Percentiles rank a stretch among this genome's conserved stretches.
Conservation (phyloP, 2,329 filamentous ascomycete species). For the Cryoendolithus antarcticus region DNA sequence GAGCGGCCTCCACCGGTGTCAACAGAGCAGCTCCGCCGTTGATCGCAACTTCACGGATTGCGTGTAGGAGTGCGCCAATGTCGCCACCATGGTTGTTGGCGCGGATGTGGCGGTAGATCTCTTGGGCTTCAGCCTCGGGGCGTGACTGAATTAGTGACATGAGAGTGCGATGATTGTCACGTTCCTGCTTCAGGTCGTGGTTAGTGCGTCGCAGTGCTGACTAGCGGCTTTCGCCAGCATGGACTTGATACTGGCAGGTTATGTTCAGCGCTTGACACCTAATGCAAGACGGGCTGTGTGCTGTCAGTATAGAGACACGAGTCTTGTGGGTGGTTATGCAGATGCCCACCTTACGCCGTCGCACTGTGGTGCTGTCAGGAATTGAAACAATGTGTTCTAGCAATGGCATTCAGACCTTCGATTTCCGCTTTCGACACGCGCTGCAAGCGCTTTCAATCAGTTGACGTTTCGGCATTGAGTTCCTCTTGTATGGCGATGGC, state of each 20-base stretch:
- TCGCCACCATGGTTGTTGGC: constrained; percentile 11
- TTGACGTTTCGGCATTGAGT: constrained; percentile 14
- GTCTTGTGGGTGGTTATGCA: no score
- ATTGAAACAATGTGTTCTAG: no score
- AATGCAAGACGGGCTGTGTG: constrained; percentile 17
- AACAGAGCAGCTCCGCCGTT: no score
- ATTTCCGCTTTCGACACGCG: constrained; percentile 14
- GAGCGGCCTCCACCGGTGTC: no score
- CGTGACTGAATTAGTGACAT: constrained; percentile 15
- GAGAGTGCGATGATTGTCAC: constrained; percentile 17
- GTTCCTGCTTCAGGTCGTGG: constrained; percentile 18
- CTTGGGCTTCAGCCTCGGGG: constrained; percentile 17
- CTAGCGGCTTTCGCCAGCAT: constrained; percentile 23
- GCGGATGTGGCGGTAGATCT: constrained; percentile 19
- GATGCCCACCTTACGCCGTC: no score
- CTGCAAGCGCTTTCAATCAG: constrained; percentile 15
- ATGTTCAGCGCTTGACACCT: constrained; percentile 18
- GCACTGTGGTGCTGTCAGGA: no score
- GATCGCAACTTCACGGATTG: constrained; percentile 1
- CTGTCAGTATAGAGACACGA: no score
- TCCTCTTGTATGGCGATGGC: no score
- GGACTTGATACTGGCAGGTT: no score
- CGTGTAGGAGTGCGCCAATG: constrained; percentile 1
- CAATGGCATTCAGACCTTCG: constrained; percentile 13
- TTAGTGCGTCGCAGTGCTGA: constrained; percentile 21